phyloP scores from a whole-genome alignment of 768 basidiomycete genomes.

The Gautieria morchelliformis region DNA sequence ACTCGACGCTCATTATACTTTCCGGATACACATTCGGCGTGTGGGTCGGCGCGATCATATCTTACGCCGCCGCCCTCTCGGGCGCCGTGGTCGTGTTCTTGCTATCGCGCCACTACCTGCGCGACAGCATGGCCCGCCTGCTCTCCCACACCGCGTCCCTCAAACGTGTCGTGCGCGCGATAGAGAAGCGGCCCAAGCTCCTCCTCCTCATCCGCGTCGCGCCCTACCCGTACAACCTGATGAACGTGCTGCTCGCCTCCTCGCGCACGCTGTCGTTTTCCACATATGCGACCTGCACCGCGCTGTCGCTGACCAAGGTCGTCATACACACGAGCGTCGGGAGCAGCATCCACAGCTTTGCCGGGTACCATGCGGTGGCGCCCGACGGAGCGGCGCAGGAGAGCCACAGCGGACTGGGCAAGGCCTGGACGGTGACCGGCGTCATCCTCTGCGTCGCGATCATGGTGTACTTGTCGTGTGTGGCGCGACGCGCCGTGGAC shows the following conservation, averaged over 20 bases:
- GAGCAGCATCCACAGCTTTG: constrained; percentile 76
- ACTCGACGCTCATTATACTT: constrained; percentile 86
- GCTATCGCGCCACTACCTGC: constrained; percentile 66
- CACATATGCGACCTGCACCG: constrained; percentile 74
- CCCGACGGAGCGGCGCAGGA: constrained; percentile 15
- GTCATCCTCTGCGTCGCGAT: constrained; percentile 64
- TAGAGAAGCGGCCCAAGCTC: constrained; percentile 79
- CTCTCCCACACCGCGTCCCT: constrained; percentile 62
- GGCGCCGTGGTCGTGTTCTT: constrained; percentile 81
- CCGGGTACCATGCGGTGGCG: constrained; percentile 39
- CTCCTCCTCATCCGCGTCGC: constrained; percentile 88
- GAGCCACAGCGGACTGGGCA: constrained; percentile 32
- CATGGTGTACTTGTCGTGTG: constrained; percentile 69
- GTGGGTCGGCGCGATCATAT: constrained; percentile 76
- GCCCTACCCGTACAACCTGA: constrained; percentile 90
- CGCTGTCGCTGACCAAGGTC: constrained; percentile 79
- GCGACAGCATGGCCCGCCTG: constrained; percentile 61
- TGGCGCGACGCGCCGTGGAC: constrained; percentile 64
- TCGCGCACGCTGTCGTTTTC: constrained; percentile 71
- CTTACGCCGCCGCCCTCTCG: constrained; percentile 75
- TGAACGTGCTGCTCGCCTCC: constrained; percentile 89
- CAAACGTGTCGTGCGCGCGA: constrained; percentile 74
- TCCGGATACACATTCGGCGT: constrained; percentile 88
- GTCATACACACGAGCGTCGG: constrained; percentile 87
- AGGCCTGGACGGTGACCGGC: constrained; percentile 59